Base-by-base conservation (phyloP, 1,284 basidiomycete genomes). In the Heterobasidion parviporum region DNA sequence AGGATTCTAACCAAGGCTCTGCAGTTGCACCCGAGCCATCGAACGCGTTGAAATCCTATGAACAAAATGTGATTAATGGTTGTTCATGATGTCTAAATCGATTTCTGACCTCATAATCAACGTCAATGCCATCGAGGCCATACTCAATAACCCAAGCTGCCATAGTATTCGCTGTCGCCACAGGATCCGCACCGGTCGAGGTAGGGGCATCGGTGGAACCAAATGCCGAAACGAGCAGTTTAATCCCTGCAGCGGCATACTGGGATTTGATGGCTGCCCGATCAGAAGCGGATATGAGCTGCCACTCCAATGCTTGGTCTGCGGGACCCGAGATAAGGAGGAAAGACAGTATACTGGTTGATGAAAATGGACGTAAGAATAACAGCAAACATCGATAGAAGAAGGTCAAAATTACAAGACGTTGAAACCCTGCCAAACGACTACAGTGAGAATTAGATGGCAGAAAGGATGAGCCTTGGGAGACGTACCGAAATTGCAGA, bases 121-220 rank as follows among this genome's bases (percentile, higher is more conserved):
- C 72, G 52, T 83, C 81, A 44, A 83, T 66, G 41, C 81, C 82
- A 59, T 83, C 75, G 15, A 83, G 65, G 20, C 71, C 70, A 60
- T 75, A 77, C 50, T 76, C 54, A 57, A 71, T 75, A 47, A 81
- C 78, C 73, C 74, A 81, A 2, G 68, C 67, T 10, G 77, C 77
- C 68, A 82, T 72, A 5, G 67, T 74, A 59, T 77, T 70, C 0
- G 79, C 80, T 4, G 72, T 70, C 6, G 52, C 59, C 20, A 69
- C 63, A 2, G 78, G 65, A 55, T 80, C 68, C 6, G 69, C 67
- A 14, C 72, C 71, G 0, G 66, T 67, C 8, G 73, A 69, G 9
- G 80, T 81, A 6, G 82, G 82, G 0, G 67, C 67, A 47, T 81
- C 78, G 1, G 79, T 77, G 1, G 75, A 70, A 6, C 81, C 80